Conservation (phyloP, 2,329 filamentous ascomycete genomes). For the Spiromastix sp. region DNA sequence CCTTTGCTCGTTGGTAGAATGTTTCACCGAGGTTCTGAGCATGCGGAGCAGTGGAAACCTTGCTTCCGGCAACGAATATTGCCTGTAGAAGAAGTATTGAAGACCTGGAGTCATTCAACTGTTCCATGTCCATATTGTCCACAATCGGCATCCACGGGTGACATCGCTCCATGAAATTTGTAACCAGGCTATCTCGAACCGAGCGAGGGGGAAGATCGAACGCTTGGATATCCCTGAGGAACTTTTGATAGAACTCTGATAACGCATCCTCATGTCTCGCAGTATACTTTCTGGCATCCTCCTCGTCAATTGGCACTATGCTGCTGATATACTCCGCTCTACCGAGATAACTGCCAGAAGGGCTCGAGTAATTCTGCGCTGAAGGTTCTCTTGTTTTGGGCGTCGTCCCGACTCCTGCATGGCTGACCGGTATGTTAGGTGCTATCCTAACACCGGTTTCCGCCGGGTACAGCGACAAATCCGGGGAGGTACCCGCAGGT, state of each 20-base stretch:
- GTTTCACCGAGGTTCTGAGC: constrained; percentile 6
- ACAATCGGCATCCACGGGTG: constrained; percentile 13
- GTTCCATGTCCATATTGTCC: constrained; percentile 5
- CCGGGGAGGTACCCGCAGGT: no score
- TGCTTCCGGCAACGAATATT: constrained; percentile 12
- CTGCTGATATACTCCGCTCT: constrained; percentile 9
- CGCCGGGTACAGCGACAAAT: constrained; percentile 1
- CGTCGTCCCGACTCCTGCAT: background rate
- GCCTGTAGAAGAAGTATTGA: constrained; percentile 8
- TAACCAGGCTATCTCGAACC: constrained; percentile 8
- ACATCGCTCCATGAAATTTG: constrained; percentile 11
- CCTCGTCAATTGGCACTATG: constrained; percentile 11
- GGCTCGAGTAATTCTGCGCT: constrained; percentile 2
- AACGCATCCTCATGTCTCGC: constrained; percentile 4
- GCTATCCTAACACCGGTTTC: background rate
- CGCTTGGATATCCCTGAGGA: constrained; percentile 6
- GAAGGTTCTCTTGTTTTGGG: background rate
- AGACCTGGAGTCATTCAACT: background rate
- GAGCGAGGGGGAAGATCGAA: constrained; percentile 9
- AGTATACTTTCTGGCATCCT: constrained; percentile 10
- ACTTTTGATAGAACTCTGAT: constrained; percentile 6
- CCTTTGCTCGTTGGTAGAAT: constrained; percentile 12
- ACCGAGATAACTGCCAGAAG: constrained; percentile 9
- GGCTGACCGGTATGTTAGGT: background rate
- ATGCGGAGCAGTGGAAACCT: constrained; percentile 10